A percentile compares a stretch with the other conserved stretches of the same genome.
Conservation (phyloP, 176 grass and related monocot genomes). For the Zoysia japonica region DNA sequence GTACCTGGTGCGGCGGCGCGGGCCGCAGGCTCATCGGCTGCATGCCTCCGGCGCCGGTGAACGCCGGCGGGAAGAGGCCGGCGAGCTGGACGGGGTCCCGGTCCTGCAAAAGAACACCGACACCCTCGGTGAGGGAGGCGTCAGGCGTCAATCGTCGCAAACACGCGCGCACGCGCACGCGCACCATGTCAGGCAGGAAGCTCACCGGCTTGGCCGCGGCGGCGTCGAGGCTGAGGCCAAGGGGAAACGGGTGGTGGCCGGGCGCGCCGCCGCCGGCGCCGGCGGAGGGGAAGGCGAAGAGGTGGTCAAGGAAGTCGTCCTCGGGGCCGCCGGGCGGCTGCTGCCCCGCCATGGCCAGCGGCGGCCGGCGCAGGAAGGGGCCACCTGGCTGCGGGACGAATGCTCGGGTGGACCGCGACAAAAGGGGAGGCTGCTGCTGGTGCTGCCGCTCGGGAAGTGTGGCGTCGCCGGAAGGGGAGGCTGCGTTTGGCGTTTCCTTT, state of each 20-base stretch:
- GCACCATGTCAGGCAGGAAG: neutral
- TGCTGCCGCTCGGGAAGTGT: neutral
- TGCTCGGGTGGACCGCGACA: constrained; percentile 26
- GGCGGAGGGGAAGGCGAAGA: constrained; percentile 48
- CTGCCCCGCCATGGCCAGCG: constrained; percentile 67
- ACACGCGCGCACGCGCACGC: neutral
- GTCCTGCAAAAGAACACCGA: constrained; percentile 47
- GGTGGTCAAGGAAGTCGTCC: constrained; percentile 87
- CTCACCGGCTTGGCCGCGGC: constrained; percentile 49
- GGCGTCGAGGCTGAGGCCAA: constrained; percentile 77
- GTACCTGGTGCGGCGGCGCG: constrained; percentile 64
- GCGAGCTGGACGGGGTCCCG: constrained; percentile 67
- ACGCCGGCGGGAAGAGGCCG: constrained; percentile 67
- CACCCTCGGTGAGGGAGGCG: neutral
- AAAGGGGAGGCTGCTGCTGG: neutral
- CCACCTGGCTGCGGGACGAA: constrained; percentile 24
- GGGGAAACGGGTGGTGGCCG: constrained; percentile 45
- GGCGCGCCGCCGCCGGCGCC: neutral
- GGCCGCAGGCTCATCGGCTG: constrained; percentile 60
- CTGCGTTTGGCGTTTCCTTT: constrained; percentile 26
- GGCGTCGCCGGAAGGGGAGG: neutral
- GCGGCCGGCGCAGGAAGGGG: neutral
- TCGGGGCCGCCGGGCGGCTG: constrained; percentile 51
- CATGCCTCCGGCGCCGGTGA: constrained; percentile 46
- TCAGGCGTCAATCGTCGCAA: neutral